phyloP scores from a whole-genome alignment of 2,329 filamentous ascomycete genomes.

The Aspergillus versicolor region DNA sequence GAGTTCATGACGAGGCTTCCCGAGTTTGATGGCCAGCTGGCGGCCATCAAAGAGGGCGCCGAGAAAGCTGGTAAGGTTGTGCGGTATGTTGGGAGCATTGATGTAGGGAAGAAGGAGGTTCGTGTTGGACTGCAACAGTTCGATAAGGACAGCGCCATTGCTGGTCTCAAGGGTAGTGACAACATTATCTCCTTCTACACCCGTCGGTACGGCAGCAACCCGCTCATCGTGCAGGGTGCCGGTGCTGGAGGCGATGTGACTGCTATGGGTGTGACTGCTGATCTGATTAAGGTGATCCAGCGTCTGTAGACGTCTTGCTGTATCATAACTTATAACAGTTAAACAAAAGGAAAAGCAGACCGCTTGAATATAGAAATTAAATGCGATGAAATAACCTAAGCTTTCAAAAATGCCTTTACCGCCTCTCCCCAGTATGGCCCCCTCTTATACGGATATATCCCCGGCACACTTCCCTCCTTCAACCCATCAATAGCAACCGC shows the following conservation, averaged over 20 bases:
- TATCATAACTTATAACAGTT: neutral
- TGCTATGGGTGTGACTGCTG: slow-evolving; percentile 94
- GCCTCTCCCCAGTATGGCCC: slow-evolving; percentile 57
- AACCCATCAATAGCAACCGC: slow-evolving; percentile 61
- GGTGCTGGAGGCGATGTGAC: slow-evolving; percentile 94
- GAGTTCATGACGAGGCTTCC: slow-evolving; percentile 82
- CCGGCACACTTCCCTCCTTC: slow-evolving; percentile 55
- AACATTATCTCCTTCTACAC: slow-evolving; percentile 99
- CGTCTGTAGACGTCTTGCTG: slow-evolving; percentile 56
- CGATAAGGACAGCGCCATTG: slow-evolving; percentile 85
- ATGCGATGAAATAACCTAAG: neutral
- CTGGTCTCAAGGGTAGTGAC: slow-evolving; percentile 91
- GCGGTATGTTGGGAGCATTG: slow-evolving; percentile 89
- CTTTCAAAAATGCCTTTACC: slow-evolving; percentile 51
- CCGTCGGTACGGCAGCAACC: slow-evolving; percentile 85
- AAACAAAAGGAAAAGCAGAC: neutral
- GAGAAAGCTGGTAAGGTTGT: slow-evolving; percentile 87
- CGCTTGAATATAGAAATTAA: neutral
- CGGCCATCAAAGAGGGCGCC: slow-evolving; percentile 79
- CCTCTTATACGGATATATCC: slow-evolving; percentile 60
- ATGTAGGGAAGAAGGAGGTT: slow-evolving; percentile 75
- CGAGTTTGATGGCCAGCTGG: slow-evolving; percentile 86
- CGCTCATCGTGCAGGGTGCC: slow-evolving; percentile 90
- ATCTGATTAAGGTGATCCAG: slow-evolving; percentile 84
- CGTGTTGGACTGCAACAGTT: slow-evolving; percentile 92